These are phyloP conservation scores for Colletotrichum falcatum DNA, from an alignment of 2,329 filamentous ascomycete genomes.

Conservation along the genomic window DNA sequence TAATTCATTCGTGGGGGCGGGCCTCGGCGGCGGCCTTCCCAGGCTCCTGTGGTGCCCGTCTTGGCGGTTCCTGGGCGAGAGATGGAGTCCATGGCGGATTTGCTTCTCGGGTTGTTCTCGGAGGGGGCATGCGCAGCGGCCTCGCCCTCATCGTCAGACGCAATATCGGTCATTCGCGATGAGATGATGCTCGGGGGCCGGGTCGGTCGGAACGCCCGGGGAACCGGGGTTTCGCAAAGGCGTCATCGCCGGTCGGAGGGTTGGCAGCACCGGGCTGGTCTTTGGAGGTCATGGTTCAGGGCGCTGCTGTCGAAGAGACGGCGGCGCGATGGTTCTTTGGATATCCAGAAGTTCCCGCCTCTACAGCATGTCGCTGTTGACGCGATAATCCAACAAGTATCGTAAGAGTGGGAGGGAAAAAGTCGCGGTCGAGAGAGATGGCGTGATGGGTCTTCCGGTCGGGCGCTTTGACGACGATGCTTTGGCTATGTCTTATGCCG, in stretches of 20 bases:
- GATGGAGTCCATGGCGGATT: constrained; percentile 50
- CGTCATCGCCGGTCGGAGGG: constrained; percentile 54
- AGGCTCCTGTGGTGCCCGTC: constrained; percentile 55
- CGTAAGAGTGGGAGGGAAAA: constrained; percentile 1
- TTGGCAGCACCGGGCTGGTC: constrained; percentile 50
- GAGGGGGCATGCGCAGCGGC: constrained; percentile 52
- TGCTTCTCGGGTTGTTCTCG: constrained; percentile 33
- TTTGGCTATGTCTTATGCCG: constrained; percentile 17
- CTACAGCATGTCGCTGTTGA: constrained; percentile 34
- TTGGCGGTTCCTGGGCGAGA: constrained; percentile 68
- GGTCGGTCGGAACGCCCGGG: constrained; percentile 54
- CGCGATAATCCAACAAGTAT: not conserved
- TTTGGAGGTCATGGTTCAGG: constrained; percentile 53
- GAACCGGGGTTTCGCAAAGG: constrained; percentile 55
- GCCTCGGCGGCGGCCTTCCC: constrained; percentile 50
- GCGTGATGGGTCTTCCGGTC: constrained; percentile 10
- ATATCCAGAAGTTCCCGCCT: not conserved
- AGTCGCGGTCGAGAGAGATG: constrained; percentile 5
- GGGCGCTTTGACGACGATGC: constrained; percentile 32
- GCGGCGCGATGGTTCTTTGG: constrained; percentile 16
- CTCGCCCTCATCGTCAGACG: constrained; percentile 66
- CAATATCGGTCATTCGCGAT: constrained; percentile 77
- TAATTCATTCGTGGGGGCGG: constrained; percentile 67
- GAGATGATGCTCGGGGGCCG: constrained; percentile 76
- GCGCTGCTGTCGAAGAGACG: constrained; percentile 15